Conservation (phyloP, 352 stramenopile genomes). For the Globisporangium acanthophoron region DNA sequence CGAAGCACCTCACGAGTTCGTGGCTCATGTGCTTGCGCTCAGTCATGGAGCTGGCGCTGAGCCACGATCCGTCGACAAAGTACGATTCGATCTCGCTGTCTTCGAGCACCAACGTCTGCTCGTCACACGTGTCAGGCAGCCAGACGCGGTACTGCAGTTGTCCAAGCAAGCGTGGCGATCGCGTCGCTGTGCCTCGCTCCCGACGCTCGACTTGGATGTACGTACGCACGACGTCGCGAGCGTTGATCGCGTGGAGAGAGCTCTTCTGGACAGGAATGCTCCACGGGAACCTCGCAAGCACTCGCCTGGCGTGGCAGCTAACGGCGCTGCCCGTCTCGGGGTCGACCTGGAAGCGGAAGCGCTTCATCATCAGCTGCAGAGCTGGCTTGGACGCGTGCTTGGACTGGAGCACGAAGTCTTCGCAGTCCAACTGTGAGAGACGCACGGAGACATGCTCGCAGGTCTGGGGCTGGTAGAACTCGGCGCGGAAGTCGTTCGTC, state of each 20-base stretch:
- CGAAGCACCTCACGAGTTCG: conserved; percentile 25
- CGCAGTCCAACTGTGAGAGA: conserved; percentile 20
- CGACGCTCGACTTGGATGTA: conserved; percentile 61
- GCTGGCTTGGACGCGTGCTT: conserved; percentile 3
- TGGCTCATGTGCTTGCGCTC: conserved; percentile 19
- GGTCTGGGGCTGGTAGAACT: conserved; percentile 38
- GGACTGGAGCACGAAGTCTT: conserved; percentile 20
- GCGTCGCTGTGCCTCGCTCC: conserved; percentile 4
- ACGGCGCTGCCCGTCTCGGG: conserved; percentile 3
- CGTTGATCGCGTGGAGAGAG: conserved; percentile 33
- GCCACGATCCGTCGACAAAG: conserved; percentile 34
- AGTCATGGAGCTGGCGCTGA: conserved; percentile 3
- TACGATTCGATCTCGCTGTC: conserved; percentile 54
- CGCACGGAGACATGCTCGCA: conserved; percentile 13
- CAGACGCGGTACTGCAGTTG: conserved; percentile 35
- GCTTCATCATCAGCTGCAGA: conserved; percentile 15
- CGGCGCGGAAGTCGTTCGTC: conserved; percentile 16
- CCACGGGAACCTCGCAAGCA: conserved; percentile 39
- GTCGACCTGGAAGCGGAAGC: conserved; percentile 24
- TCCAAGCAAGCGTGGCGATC: not conserved
- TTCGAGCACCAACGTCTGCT: conserved; percentile 40
- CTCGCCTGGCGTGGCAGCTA: conserved; percentile 14
- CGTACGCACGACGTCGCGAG: conserved; percentile 27
- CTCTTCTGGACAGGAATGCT: conserved; percentile 29
- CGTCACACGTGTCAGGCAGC: conserved; percentile 41